A percentile compares a stretch with the other conserved stretches of the same genome.
These are phyloP conservation scores for Candida coleopterorum DNA, from an alignment of 805 yeast species.

Conservation along the genomic window DNA sequence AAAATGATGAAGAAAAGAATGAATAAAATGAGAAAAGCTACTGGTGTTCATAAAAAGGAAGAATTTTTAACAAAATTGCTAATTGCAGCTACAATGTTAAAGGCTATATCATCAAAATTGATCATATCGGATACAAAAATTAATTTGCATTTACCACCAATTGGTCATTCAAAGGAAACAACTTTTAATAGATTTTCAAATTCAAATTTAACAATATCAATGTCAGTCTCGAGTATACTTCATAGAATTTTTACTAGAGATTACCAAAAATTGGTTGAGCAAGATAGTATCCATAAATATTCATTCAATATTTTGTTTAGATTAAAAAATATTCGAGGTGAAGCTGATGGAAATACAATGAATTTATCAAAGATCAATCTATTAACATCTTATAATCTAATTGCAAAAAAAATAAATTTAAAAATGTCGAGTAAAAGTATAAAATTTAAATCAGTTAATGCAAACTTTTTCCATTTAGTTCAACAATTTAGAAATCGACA, in stretches of 20 bases:
- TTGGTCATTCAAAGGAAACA: conserved; percentile 10
- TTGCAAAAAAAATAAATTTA: conserved; percentile 17
- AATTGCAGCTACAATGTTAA: conserved; percentile 10
- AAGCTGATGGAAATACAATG: conserved; percentile 28
- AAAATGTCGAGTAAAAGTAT: conserved; percentile 22
- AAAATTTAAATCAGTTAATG: conserved; percentile 31
- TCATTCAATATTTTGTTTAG: conserved; percentile 23
- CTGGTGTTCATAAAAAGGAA: conserved; percentile 7
- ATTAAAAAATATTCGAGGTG: conserved; percentile 25
- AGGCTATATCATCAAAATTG: conserved; percentile 18
- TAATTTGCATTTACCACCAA: conserved; percentile 27
- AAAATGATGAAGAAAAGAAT: conserved; percentile 8
- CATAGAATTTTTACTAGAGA: conserved; percentile 25
- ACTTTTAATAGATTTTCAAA: conserved; percentile 21
- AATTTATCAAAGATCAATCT: conserved; percentile 23
- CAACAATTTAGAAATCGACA: conserved; percentile 27
- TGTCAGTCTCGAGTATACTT: conserved; percentile 19
- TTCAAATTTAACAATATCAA: conserved; percentile 22
- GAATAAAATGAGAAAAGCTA: conserved; percentile 7
- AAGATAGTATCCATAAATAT: conserved; percentile 7
- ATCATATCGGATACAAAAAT: conserved; percentile 27
- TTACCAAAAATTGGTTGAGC: conserved; percentile 11
- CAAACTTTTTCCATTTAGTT: conserved; percentile 31
- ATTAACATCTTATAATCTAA: conserved; percentile 22
- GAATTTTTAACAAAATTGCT: conserved; percentile 5